Base-by-base conservation (phyloP, 345 rosid genomes). In the Populus euphratica region DNA sequence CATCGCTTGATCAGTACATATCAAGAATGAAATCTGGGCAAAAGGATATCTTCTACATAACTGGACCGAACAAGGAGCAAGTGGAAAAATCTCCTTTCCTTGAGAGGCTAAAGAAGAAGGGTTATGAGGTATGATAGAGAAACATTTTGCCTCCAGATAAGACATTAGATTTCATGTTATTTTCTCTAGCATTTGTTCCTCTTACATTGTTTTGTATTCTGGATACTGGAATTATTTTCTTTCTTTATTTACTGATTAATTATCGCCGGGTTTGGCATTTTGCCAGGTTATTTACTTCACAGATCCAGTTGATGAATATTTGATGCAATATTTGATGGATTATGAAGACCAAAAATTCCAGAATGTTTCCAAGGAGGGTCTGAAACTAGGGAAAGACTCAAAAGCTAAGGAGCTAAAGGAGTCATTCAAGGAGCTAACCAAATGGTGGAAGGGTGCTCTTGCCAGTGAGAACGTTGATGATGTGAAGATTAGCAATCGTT, bases 261-360 rank as follows among this genome's bases (percentile, higher is more conserved):
- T 36, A 17, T 18, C 43, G 43, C 31, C 21, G 27, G 49, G 13
- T 6, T 13, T 72, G 70, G 21, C 17, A 3, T 11, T 78, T 78
- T 78, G 41, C 20, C 93, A 95, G 98, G 99, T 96, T 67, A 96
- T 96, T 80, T 96, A 86, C 90, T 96, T 96, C 94, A 96, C 92
- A 0, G 99, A 93, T 85, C 97, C 98, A 4, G 98, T 93, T 72
- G 99, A 93, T 77, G 98, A 96, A 73, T 93, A 96, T 88, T 83
- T 96, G 89, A 93, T 93, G 99, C 99, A 93, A 83, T 96, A 96
- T 77, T 83, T 96, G 85, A 96, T 96, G 99, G 99, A 96, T 43
- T 96, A 96, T 76, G 96, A 93, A 76, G 97, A 89, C 79, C 91
- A 87, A 78, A 90, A 93, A 74, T 96, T 96, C 89, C 99, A 96